Evolutionary conservation across 805 yeast genomes (phyloP).

Genomic region (Metschnikowia peoriensis): DNA sequence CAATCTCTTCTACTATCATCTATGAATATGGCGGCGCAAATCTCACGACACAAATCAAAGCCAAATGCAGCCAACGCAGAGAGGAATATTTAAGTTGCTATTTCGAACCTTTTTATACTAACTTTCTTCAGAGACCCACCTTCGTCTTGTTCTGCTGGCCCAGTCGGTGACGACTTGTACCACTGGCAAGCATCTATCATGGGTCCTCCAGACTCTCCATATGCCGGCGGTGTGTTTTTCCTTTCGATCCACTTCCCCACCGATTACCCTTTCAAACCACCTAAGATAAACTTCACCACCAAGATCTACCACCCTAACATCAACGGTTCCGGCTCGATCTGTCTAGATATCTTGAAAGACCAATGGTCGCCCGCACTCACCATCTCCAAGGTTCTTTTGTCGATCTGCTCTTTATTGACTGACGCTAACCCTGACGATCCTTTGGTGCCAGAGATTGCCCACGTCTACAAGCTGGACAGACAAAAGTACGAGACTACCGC

Average conservation of each 20-base stretch:
- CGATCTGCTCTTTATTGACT: constrained; percentile 92
- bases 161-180: constrained; percentile 95
- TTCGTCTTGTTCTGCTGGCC: constrained; percentile 98
- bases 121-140: constrained; percentile 80
- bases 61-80: too few species aligned
- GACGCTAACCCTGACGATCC: constrained; percentile 99
- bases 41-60: too few species aligned
- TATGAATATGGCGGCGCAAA: too few species aligned
- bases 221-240: constrained; percentile 91
- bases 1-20: too few species aligned
- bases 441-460: constrained; percentile 96
- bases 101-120: constrained; percentile 11
- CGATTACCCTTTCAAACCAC: constrained; percentile 98
- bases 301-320: constrained; percentile 97
- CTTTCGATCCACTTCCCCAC: constrained; percentile 97
- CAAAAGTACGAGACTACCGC: constrained; percentile 95
- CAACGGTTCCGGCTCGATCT: constrained; percentile 92
- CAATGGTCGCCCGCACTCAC: constrained; percentile 99
- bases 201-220: constrained; percentile 96
- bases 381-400: constrained; percentile 88
- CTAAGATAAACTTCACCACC: constrained; percentile 84
- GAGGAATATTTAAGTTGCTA: background rate
- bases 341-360: constrained; percentile 94
- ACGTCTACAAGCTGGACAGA: constrained; percentile 90
- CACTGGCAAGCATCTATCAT: constrained; percentile 99